Percentiles rank a stretch among this genome's conserved stretches.
phyloP scores from a whole-genome alignment of 768 basidiomycete genomes.

The Pleurotus eryngii region DNA sequence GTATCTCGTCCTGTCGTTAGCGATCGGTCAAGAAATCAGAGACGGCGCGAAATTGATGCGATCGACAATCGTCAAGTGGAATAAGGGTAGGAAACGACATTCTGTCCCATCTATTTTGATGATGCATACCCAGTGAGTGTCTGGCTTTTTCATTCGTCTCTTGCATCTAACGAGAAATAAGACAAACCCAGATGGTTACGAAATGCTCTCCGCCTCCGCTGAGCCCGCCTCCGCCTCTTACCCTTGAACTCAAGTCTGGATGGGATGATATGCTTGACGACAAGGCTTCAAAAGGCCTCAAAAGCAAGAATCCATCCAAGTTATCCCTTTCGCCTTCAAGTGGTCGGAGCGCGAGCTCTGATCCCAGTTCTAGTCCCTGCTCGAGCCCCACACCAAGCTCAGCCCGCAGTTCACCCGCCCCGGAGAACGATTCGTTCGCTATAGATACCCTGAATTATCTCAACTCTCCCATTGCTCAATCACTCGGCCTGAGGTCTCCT shows the following conservation, averaged over 20 bases:
- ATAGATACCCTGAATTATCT: conserved; percentile 42
- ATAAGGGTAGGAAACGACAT: conserved; percentile 3
- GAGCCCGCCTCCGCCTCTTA: background rate
- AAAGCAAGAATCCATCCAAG: background rate
- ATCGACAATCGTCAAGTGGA: background rate
- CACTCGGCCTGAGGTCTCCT: conserved; percentile 33
- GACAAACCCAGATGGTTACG: background rate
- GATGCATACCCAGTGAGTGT: conserved; percentile 22
- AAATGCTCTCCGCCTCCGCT: background rate
- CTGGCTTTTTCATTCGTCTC: background rate
- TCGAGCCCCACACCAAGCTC: conserved; percentile 20
- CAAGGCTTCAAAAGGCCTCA: conserved; percentile 22
- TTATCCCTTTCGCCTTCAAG: background rate
- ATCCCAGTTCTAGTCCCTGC: conserved; percentile 18
- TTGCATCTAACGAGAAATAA: background rate
- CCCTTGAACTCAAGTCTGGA: conserved; percentile 40
- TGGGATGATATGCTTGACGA: conserved; percentile 47
- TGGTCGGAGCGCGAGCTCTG: conserved; percentile 3
- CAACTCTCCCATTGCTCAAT: conserved; percentile 39
- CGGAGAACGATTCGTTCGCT: conserved; percentile 39
- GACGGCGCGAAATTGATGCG: conserved; percentile 34
- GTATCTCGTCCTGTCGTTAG: conserved; percentile 33
- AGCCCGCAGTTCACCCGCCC: conserved; percentile 8
- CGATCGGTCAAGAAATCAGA: conserved; percentile 35
- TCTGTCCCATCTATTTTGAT: conserved; percentile 10